These are phyloP conservation scores for Hyphodiscus sp. DNA, from an alignment of 2,329 filamentous ascomycete species.

Conservation along the genomic window DNA sequence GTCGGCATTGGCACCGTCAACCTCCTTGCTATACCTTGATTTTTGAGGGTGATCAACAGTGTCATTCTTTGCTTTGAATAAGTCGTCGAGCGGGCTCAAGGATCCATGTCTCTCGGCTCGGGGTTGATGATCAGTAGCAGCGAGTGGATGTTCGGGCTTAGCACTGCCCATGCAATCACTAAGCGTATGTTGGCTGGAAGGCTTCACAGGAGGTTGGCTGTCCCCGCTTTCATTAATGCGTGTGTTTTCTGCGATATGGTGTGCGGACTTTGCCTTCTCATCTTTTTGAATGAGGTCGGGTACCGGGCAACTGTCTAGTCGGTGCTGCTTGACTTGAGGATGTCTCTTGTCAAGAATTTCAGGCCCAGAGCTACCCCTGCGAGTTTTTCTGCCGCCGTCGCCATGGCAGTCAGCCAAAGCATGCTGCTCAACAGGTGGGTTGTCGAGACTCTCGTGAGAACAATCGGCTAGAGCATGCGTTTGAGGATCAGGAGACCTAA, in stretches of 20 bases:
- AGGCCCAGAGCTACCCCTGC: neutral
- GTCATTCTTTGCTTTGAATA: neutral
- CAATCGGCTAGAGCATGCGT: neutral
- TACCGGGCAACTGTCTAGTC: conserved; percentile 3
- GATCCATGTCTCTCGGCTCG: neutral
- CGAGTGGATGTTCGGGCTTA: neutral
- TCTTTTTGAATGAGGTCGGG: neutral
- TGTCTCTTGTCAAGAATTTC: neutral
- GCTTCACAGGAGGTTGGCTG: neutral
- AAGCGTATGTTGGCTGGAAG: neutral
- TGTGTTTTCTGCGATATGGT: neutral
- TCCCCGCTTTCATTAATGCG: neutral
- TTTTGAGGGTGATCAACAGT: neutral
- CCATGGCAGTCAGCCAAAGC: neutral
- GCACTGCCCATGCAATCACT: neutral
- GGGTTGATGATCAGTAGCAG: neutral
- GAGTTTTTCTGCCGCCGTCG: neutral
- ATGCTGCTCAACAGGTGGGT: neutral
- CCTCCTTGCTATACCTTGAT: neutral
- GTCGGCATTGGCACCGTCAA: neutral
- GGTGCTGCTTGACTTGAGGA: neutral
- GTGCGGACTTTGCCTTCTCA: neutral
- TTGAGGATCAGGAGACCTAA: neutral
- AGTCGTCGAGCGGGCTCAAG: neutral
- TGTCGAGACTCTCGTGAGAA: neutral